Conservation (phyloP, 768 basidiomycete species). For the Auriscalpium vulgare region DNA sequence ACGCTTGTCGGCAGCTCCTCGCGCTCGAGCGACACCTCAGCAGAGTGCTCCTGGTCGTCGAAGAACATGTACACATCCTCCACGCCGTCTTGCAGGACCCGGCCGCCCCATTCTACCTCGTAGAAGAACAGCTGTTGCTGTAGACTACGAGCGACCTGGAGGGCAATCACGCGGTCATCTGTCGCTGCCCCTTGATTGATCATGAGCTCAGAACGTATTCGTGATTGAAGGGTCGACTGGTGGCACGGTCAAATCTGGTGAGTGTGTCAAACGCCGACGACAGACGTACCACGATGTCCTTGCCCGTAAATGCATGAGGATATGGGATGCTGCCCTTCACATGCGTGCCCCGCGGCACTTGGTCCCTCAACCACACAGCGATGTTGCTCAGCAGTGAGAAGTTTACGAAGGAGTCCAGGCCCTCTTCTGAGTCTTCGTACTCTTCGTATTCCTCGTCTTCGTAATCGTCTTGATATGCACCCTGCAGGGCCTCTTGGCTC, state of each 20-base stretch:
- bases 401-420: conserved; percentile 77
- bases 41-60: conserved; percentile 66
- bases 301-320: conserved; percentile 86
- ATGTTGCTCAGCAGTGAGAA: conserved; percentile 82
- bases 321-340: conserved; percentile 93
- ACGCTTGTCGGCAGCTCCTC: conserved; percentile 85
- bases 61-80: conserved; percentile 93
- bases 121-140: conserved; percentile 94
- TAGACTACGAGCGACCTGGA: conserved; percentile 83
- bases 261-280: not conserved
- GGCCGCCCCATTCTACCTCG: conserved; percentile 92
- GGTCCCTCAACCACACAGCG: conserved; percentile 83
- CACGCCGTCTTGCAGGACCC: conserved; percentile 74
- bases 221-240: conserved; percentile 81
- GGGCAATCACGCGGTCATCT: conserved; percentile 73
- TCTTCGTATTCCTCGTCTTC: conserved; percentile 45
- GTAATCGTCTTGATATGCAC: conserved; percentile 35
- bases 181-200: conserved; percentile 67
- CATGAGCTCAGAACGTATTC: conserved; percentile 78
- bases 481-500: conserved; percentile 23
- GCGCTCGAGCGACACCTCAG: conserved; percentile 50
- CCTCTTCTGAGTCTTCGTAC: conserved; percentile 39
- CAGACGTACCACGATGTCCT: conserved; percentile 79
- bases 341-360: conserved; percentile 79
- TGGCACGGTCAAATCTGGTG: not conserved